Conservation (phyloP, 805 yeast genomes). For the Ogataea populi-albae region DNA sequence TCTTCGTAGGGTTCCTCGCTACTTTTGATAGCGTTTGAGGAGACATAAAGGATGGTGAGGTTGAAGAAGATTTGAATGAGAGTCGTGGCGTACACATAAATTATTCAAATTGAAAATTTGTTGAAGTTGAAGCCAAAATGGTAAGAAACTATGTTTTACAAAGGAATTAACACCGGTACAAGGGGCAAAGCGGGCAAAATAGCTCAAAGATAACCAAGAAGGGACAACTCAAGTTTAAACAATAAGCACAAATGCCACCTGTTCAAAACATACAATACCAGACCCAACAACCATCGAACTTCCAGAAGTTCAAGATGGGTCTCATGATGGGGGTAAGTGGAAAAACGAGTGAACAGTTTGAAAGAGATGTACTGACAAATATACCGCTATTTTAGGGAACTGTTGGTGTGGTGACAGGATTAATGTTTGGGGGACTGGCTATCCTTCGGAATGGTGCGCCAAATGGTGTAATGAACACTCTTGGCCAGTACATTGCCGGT, state of each 20-base stretch:
- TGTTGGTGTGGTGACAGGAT: conserved; percentile 93
- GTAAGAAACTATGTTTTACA: too few relatives aligned
- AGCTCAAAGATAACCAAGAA: not conserved
- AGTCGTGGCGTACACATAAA: too few relatives aligned
- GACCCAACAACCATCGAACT: conserved; percentile 71
- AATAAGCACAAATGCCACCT: conserved; percentile 48
- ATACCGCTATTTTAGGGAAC: conserved; percentile 40
- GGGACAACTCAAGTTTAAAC: not conserved
- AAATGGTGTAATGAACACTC: conserved; percentile 91
- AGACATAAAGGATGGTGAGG: too few relatives aligned
- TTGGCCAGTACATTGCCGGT: conserved; percentile 95
- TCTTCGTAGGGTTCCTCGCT: too few relatives aligned
- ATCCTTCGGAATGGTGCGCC: conserved; percentile 96
- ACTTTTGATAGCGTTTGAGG: too few relatives aligned
- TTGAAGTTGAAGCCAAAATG: too few relatives aligned
- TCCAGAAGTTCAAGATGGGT: conserved; percentile 98
- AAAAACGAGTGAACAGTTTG: not conserved
- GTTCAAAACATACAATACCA: conserved; percentile 63
- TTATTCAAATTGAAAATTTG: too few relatives aligned
- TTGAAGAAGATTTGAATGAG: too few relatives aligned
- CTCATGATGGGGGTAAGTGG: conserved; percentile 82
- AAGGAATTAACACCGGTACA: too few relatives aligned
- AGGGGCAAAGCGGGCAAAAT: not conserved
- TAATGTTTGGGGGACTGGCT: conserved; percentile 90
- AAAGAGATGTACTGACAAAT: not conserved